Evolutionary conservation across 352 stramenopile species (phyloP), one percentile per base, ranked within the genome.

Genomic region (Hyaloperonospora brassicae): DNA sequence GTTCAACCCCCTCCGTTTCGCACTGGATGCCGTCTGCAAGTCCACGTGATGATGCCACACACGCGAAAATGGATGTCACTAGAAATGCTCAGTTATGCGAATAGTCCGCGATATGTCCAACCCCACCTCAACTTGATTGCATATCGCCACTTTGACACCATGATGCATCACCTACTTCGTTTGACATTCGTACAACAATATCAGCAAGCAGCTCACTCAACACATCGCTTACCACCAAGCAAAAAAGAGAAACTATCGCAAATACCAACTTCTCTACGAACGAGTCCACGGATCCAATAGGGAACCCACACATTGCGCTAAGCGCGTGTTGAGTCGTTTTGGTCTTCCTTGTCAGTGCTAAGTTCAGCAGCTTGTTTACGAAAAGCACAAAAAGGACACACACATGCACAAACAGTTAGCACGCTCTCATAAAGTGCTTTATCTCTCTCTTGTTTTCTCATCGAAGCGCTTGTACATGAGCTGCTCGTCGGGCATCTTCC

Each of bases 231-330:
- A 38, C 7, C 13, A 17, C n/a, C 23, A 59, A 30, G 27, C 24
- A 5, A n/a, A 23, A 21, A 54, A 11, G 5, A 58, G 21, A 17
- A 17, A 17, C 17, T 5, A 57, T 2, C 11, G 24, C 34, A 34
- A 64, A 30, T 47, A 90, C 81, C 57, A 91, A 64, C 47, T 91
- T 91, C 52, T 91, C 81, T 23, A 91, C 73, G 40, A 89, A 89
- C 25, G 79, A 75, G 59, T 91, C 67, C 22, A 91, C 59, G 8
- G 81, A 87, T 21, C 70, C 50, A 61, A 91, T 48, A 0, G 81
- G 81, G 52, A 91, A 91, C 8, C 81, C 81, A 48, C 78, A 89
- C 81, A 91, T 91, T 25, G 81, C 68, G 55, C 83, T 77, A 36
- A 86, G 56, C 8, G 70, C 74, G 42, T 68, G 64, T 17, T 79